Conservation (phyloP, 1,284 basidiomycete species). For the Ustilago lituana region DNA sequence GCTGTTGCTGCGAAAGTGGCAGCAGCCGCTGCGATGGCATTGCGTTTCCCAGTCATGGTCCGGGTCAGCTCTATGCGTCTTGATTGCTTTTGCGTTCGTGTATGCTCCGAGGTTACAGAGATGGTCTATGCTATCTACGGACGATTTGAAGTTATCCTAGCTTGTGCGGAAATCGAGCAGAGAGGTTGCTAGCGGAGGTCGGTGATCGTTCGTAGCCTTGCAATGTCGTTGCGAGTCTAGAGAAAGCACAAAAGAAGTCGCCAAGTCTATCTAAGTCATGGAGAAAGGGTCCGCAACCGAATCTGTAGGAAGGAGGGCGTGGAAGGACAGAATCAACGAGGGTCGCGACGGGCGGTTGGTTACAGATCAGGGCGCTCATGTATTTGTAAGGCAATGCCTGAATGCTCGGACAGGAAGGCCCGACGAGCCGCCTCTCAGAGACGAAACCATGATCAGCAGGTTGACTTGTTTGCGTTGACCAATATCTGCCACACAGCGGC, state of each 20-base stretch:
- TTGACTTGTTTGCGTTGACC: conserved; percentile 6
- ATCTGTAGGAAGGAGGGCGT: background rate
- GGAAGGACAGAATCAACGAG: background rate
- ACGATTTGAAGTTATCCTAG: too few species aligned
- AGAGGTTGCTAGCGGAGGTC: background rate
- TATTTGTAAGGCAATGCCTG: too few species aligned
- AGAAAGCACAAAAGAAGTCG: too few species aligned
- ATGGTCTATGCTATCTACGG: too few species aligned
- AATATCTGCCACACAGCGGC: conserved; percentile 9
- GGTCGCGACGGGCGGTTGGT: background rate
- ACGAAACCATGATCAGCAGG: conserved; percentile 1
- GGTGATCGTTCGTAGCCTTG: background rate
- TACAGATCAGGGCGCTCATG: too few species aligned
- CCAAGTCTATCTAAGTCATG: too few species aligned
- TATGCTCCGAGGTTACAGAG: background rate
- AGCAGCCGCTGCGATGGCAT: conserved; percentile 17
- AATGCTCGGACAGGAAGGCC: too few species aligned
- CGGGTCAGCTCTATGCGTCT: background rate
- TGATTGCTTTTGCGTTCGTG: background rate
- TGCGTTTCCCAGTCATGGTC: conserved; percentile 17
- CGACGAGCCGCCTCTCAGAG: background rate
- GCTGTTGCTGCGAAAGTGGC: conserved; percentile 18
- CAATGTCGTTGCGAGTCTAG: too few species aligned
- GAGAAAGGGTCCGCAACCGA: too few species aligned
- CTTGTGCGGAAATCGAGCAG: too few species aligned